Evolutionary conservation across 768 basidiomycete species (phyloP).

Genomic region (Tylopilus vinaceipallidus): DNA sequence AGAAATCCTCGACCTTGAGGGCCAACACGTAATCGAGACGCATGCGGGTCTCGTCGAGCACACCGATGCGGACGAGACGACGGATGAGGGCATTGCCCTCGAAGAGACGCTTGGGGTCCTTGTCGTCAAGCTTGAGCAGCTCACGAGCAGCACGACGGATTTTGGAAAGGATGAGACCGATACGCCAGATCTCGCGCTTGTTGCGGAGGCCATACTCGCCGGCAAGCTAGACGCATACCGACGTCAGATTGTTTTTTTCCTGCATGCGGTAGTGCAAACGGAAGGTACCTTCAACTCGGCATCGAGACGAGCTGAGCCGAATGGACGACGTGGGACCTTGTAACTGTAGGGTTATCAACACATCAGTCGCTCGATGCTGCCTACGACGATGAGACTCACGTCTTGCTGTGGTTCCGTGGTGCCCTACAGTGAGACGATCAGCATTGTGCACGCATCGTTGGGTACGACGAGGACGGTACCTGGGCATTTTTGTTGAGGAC

Average conservation of each 20-base stretch:
- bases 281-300: constrained; percentile 90
- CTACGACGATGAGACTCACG: constrained; percentile 85
- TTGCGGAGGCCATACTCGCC: constrained; percentile 99
- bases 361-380: constrained; percentile 55
- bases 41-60: constrained; percentile 99
- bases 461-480: constrained; percentile 48
- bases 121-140: constrained; percentile 98
- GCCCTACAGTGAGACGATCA: constrained; percentile 56
- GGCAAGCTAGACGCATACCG: constrained; percentile 65
- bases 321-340: constrained; percentile 98
- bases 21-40: constrained; percentile 99
- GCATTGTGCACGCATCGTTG: not conserved
- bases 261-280: not conserved
- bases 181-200: constrained; percentile 99
- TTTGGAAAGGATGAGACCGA: constrained; percentile 96
- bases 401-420: constrained; percentile 90
- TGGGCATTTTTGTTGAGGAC: constrained; percentile 79
- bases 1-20: constrained; percentile 99
- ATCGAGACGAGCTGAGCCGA: constrained; percentile 97
- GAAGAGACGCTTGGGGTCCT: constrained; percentile 99
- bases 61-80: constrained; percentile 98
- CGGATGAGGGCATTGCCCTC: constrained; percentile 97
- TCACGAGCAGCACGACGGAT: constrained; percentile 99
- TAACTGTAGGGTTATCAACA: constrained; percentile 66
- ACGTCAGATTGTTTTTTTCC: not conserved